These are phyloP conservation scores for Begonia loranthoides DNA, from an alignment of 306 rosid genomes.

Conservation along the genomic window DNA sequence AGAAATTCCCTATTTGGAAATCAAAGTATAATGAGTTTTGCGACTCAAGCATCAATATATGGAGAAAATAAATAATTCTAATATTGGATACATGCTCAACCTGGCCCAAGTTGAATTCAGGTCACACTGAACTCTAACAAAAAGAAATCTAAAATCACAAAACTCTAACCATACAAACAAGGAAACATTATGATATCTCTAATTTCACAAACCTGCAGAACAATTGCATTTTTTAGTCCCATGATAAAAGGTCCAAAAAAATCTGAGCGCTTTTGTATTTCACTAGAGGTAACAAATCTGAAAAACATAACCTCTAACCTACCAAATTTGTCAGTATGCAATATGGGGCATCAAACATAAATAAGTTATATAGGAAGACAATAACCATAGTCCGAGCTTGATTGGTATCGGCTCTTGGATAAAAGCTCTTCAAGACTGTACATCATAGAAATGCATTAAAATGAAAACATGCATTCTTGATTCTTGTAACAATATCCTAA, in stretches of 20 bases:
- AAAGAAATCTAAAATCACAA: conserved; percentile 5
- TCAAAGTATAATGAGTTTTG: too few species aligned
- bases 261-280: conserved; percentile 75
- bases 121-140: conserved; percentile 59
- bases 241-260: conserved; percentile 88
- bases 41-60: too few species aligned
- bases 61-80: too few species aligned
- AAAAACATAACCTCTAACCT: conserved; percentile 92
- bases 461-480: too few species aligned
- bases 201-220: conserved; percentile 58
- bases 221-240: conserved; percentile 73
- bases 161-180: too few species aligned
- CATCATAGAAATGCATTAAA: background rate
- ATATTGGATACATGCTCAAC: too few species aligned
- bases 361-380: conserved; percentile 9
- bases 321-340: conserved; percentile 32
- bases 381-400: conserved; percentile 89
- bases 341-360: too few species aligned
- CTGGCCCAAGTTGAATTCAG: too few species aligned
- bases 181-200: too few species aligned
- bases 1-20: too few species aligned
- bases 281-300: conserved; percentile 98
- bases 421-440: conserved; percentile 82
- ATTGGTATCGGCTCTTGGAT: conserved; percentile 76
- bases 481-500: too few species aligned